Conservation (phyloP, 495 filamentous ascomycete genomes). For the Penicillium cataractarum region DNA sequence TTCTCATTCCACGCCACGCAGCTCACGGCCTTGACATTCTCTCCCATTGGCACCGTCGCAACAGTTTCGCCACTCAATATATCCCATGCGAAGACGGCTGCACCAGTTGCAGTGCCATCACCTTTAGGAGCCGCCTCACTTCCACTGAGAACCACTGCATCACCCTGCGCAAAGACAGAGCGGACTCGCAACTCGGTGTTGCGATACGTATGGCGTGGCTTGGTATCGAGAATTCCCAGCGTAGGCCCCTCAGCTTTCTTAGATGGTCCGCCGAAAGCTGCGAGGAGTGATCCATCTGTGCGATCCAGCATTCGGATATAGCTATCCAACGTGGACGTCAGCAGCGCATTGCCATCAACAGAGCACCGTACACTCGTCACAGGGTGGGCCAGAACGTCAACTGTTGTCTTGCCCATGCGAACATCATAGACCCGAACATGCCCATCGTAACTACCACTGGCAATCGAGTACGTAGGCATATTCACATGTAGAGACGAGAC, state of each 20-base stretch:
- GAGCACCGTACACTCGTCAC: constrained; percentile 72
- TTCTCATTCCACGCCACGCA: constrained; percentile 74
- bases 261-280: constrained; percentile 61
- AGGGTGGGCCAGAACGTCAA: constrained; percentile 64
- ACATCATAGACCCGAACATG: constrained; percentile 83
- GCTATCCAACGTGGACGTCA: constrained; percentile 78
- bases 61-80: constrained; percentile 73
- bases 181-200: constrained; percentile 74
- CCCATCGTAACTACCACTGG: constrained; percentile 82
- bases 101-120: constrained; percentile 54
- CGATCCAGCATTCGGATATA: constrained; percentile 82
- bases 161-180: constrained; percentile 70
- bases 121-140: constrained; percentile 60
- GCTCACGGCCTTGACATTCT: constrained; percentile 60
- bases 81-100: constrained; percentile 82
- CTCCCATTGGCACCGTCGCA: constrained; percentile 60
- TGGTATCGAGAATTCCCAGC: background rate
- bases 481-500: constrained; percentile 63
- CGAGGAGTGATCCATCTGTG: constrained; percentile 69
- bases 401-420: constrained; percentile 72
- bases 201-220: constrained; percentile 43
- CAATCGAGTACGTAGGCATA: constrained; percentile 46
- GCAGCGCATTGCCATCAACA: constrained; percentile 68
- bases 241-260: constrained; percentile 32
- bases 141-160: constrained; percentile 81